Evolutionary conservation across 176 grass and related monocot genomes (phyloP).

Genomic region (Pontederia paniculata): DNA sequence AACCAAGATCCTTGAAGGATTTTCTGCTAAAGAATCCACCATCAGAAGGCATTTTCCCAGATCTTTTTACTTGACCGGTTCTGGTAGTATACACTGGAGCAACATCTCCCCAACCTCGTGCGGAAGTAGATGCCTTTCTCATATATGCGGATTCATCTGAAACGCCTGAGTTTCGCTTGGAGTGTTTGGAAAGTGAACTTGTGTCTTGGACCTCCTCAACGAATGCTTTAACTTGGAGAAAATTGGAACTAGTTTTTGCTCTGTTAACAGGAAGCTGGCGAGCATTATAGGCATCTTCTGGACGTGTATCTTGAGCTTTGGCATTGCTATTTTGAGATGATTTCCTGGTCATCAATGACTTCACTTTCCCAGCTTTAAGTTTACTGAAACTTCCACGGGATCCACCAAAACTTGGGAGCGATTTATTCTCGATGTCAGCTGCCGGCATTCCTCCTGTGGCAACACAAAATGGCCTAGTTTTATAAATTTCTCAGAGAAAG

Average conservation of each 20-base stretch:
- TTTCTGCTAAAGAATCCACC: constrained; percentile 69
- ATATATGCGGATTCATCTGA: background rate
- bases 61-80: constrained; percentile 13
- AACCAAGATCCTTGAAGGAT: constrained; percentile 65
- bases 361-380: constrained; percentile 54
- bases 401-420: background rate
- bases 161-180: constrained; percentile 15
- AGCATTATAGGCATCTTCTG: background rate
- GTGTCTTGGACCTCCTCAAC: constrained; percentile 5
- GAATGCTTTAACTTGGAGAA: background rate
- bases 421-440: constrained; percentile 1
- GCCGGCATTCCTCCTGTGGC: constrained; percentile 12
- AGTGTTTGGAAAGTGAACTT: constrained; percentile 24
- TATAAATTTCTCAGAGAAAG: too few species aligned
- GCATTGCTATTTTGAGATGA: constrained; percentile 31
- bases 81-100: constrained; percentile 14
- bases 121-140: constrained; percentile 15
- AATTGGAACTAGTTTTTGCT: constrained; percentile 1
- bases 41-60: constrained; percentile 25
- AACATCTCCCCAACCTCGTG: constrained; percentile 40
- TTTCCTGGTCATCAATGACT: constrained; percentile 27
- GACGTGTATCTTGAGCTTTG: constrained; percentile 1
- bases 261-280: background rate
- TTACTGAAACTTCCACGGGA: constrained; percentile 38
- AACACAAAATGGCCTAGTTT: background rate